These are phyloP conservation scores for Claviceps purpurea DNA, from an alignment of 2,329 filamentous ascomycete genomes.

Conservation along the genomic window DNA sequence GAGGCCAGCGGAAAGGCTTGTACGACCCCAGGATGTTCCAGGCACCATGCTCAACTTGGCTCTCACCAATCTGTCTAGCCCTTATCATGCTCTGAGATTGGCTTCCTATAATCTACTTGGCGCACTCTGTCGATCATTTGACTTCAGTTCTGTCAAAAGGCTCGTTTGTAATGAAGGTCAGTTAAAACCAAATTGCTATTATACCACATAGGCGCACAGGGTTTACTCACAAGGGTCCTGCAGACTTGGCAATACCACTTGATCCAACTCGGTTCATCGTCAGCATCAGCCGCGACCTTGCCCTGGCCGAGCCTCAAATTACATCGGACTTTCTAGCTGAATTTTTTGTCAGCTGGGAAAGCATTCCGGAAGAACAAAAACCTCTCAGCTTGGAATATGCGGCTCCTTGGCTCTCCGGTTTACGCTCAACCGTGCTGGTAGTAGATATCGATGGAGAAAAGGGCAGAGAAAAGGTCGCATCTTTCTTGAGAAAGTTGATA, in stretches of 20 bases:
- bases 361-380: slow-evolving; percentile 53
- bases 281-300: slow-evolving; percentile 50
- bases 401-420: slow-evolving; percentile 52
- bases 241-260: slow-evolving; percentile 49
- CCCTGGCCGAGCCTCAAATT: slow-evolving; percentile 49
- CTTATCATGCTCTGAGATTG: slow-evolving; percentile 44
- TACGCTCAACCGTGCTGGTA: slow-evolving; percentile 45
- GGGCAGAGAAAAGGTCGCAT: slow-evolving; percentile 49
- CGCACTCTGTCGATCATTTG: slow-evolving; percentile 53
- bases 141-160: slow-evolving; percentile 47
- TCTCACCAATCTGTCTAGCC: slow-evolving; percentile 51
- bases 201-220: too few species aligned
- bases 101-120: slow-evolving; percentile 56
- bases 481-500: slow-evolving; percentile 52
- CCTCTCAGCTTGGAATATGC: slow-evolving; percentile 55
- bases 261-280: slow-evolving; percentile 53
- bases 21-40: slow-evolving; percentile 57
- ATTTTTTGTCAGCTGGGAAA: slow-evolving; percentile 61
- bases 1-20: slow-evolving; percentile 51
- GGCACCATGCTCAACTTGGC: slow-evolving; percentile 56
- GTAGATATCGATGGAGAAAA: slow-evolving; percentile 51
- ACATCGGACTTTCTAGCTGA: slow-evolving; percentile 59
- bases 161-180: slow-evolving; percentile 49
- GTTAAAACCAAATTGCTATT: slow-evolving; percentile 7
- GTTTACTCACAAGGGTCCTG: background rate